Conservation (phyloP, 306 rosid species). For the Prunus kanzakura region DNA sequence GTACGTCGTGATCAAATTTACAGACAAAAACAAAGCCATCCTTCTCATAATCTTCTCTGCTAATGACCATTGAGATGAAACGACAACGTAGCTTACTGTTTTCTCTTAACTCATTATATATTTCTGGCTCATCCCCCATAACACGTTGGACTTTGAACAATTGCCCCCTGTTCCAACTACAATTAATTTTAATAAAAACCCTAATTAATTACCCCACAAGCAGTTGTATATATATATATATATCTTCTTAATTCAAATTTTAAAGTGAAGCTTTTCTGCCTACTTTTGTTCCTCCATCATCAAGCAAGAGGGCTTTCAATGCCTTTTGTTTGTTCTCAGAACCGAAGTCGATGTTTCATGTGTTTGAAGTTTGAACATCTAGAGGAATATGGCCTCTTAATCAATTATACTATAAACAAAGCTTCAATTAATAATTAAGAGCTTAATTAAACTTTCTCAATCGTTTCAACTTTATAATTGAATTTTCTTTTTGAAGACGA, state of each 20-base stretch:
- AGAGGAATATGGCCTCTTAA: neutral
- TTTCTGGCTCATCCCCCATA: conserved; percentile 44
- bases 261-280: conserved; percentile 34
- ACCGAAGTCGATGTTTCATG: conserved; percentile 22
- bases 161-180: conserved; percentile 92
- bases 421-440: neutral
- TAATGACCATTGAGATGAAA: conserved; percentile 21
- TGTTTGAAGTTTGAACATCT: conserved; percentile 18
- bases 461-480: neutral
- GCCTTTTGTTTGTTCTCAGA: conserved; percentile 20
- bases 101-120: conserved; percentile 15
- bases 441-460: neutral
- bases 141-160: conserved; percentile 71
- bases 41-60: conserved; percentile 33
- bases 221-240: neutral
- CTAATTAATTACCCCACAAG: neutral
- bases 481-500: neutral
- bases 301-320: conserved; percentile 46
- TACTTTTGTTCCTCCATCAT: conserved; percentile 53
- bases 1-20: conserved; percentile 10
- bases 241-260: neutral
- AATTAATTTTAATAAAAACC: conserved; percentile 20
- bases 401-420: neutral
- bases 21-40: conserved; percentile 36
- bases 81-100: conserved; percentile 24